phyloP scores from a whole-genome alignment of 2,329 filamentous ascomycete species.

The Pseudogymnoascus sp. region DNA sequence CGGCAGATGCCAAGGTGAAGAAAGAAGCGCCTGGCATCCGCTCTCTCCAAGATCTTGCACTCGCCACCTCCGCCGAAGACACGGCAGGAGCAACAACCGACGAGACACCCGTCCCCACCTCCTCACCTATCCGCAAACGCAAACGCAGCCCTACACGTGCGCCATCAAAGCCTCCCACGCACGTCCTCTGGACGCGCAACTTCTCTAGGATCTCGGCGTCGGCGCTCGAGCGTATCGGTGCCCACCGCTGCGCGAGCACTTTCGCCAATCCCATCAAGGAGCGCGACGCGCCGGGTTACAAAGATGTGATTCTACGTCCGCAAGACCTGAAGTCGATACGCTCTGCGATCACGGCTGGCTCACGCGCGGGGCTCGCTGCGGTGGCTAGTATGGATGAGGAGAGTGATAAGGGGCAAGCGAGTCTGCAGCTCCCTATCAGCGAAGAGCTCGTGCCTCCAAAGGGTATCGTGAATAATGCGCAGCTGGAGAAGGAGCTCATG shows the following conservation, averaged over 20 bases:
- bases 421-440: constrained; percentile 59
- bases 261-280: constrained; percentile 70
- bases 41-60: constrained; percentile 35
- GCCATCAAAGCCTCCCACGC: constrained; percentile 49
- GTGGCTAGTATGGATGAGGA: constrained; percentile 52
- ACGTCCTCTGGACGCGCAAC: constrained; percentile 68
- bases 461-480: constrained; percentile 85
- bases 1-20: constrained; percentile 29
- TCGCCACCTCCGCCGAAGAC: constrained; percentile 8
- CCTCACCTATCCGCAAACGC: constrained; percentile 41
- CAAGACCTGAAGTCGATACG: constrained; percentile 74
- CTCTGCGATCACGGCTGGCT: constrained; percentile 65
- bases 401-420: constrained; percentile 46
- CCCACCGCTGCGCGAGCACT: constrained; percentile 70
- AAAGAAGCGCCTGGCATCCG: constrained; percentile 24
- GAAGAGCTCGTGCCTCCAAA: constrained; percentile 76
- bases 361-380: constrained; percentile 52
- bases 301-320: constrained; percentile 62
- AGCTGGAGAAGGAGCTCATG: constrained; percentile 86
- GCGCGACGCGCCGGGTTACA: constrained; percentile 67
- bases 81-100: constrained; percentile 44
- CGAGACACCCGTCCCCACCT: constrained; percentile 30
- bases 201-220: constrained; percentile 66
- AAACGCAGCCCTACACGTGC: constrained; percentile 42
- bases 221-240: constrained; percentile 67